Percentiles rank a stretch among this genome's conserved stretches.
These are phyloP conservation scores for Hyphopichia homilentoma DNA, from an alignment of 805 yeast species.

Conservation along the genomic window DNA sequence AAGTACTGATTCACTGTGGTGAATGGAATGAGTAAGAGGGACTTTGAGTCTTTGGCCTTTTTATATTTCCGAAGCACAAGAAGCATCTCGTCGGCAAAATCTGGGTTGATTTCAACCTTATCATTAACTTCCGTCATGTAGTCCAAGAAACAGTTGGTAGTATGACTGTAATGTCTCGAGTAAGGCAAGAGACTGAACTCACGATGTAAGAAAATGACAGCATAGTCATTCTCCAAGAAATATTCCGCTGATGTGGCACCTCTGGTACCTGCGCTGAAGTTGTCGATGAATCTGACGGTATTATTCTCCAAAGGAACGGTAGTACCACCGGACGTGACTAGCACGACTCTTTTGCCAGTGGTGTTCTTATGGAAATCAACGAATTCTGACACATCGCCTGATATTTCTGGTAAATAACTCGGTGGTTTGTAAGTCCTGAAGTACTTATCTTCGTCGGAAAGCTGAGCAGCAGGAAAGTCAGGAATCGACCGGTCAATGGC, in stretches of 20 bases:
- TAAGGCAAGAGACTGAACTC: slow-evolving; percentile 91
- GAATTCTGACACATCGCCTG: slow-evolving; percentile 56
- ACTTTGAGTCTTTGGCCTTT: slow-evolving; percentile 45
- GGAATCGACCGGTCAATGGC: slow-evolving; percentile 81
- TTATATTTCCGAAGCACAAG: slow-evolving; percentile 54
- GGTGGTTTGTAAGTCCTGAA: slow-evolving; percentile 75
- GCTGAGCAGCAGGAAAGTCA: slow-evolving; percentile 72
- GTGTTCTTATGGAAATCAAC: slow-evolving; percentile 47
- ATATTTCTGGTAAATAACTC: slow-evolving; percentile 60
- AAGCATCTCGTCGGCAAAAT: slow-evolving; percentile 60
- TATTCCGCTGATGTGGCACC: slow-evolving; percentile 96
- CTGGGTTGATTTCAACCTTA: slow-evolving; percentile 55
- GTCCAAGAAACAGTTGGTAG: slow-evolving; percentile 82
- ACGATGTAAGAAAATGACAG: slow-evolving; percentile 88
- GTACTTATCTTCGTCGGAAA: slow-evolving; percentile 70
- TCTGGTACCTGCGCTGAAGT: slow-evolving; percentile 95
- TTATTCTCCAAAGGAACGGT: slow-evolving; percentile 97
- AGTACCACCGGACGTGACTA: slow-evolving; percentile 96
- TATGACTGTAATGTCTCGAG: slow-evolving; percentile 83
- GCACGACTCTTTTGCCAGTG: slow-evolving; percentile 53
- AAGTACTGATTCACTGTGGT: slow-evolving; percentile 94
- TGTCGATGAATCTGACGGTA: slow-evolving; percentile 94
- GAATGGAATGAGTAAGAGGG: slow-evolving; percentile 74
- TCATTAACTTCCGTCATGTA: slow-evolving; percentile 62
- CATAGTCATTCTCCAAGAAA: slow-evolving; percentile 79